phyloP scores from a whole-genome alignment of 2,329 filamentous ascomycete genomes.

The Phyllosticta capitalensis region DNA sequence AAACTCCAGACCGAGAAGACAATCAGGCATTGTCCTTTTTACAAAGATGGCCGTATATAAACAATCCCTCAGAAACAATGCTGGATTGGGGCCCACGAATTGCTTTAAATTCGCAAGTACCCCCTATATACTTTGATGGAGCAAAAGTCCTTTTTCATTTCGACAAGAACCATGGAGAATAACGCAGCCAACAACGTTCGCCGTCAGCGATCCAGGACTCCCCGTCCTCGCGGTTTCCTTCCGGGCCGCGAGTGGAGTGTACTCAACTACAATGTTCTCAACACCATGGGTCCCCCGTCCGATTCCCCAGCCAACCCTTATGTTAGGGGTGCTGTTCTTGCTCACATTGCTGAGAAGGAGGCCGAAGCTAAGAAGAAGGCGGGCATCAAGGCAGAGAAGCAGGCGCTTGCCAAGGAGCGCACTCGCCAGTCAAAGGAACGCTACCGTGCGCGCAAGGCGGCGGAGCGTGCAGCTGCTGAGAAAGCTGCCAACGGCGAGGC shows the following conservation, averaged over 20 bases:
- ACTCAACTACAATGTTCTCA: not conserved
- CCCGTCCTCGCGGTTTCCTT: not conserved
- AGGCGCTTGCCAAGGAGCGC: not conserved
- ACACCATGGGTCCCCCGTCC: not conserved
- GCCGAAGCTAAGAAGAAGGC: not conserved
- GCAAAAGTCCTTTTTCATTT: no score
- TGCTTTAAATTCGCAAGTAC: no score
- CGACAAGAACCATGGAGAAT: no score
- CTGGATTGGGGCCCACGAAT: no score
- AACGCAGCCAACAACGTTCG: no score
- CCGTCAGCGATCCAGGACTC: not conserved
- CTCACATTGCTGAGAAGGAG: not conserved
- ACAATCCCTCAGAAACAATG: no score
- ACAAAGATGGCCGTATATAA: no score
- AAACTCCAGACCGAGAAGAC: no score
- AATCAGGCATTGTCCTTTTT: no score
- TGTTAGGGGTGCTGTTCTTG: not conserved
- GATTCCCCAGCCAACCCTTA: no score
- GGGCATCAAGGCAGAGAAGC: not conserved
- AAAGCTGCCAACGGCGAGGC: no score
- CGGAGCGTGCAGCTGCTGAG: not conserved
- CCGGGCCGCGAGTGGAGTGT: not conserved
- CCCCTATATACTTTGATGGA: no score
- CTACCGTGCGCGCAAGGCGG: not conserved
- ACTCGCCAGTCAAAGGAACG: not conserved